Conservation (phyloP, 306 rosid species). For the Corylus heterophylla region DNA sequence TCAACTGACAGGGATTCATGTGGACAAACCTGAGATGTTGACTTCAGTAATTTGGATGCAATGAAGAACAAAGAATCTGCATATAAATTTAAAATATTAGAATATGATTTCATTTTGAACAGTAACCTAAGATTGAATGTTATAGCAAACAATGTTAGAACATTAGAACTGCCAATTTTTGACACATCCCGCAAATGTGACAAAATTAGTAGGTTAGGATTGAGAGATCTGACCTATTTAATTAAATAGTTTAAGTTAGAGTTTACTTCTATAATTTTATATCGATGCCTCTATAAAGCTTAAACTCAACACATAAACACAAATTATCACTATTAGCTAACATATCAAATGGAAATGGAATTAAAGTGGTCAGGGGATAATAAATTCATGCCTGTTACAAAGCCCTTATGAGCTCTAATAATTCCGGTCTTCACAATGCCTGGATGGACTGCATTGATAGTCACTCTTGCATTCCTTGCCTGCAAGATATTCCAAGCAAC, state of each 20-base stretch:
- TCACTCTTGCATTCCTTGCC: conserved; percentile 85
- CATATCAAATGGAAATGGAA: neutral
- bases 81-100: neutral
- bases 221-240: too few relatives aligned
- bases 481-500: conserved; percentile 23
- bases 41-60: conserved; percentile 80
- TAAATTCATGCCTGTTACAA: conserved; percentile 55
- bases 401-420: conserved; percentile 75
- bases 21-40: conserved; percentile 68
- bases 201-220: too few relatives aligned
- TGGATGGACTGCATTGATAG: conserved; percentile 87
- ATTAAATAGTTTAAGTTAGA: too few relatives aligned
- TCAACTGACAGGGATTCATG: neutral
- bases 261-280: too few relatives aligned
- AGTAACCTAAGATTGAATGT: neutral
- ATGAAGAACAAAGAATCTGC: conserved; percentile 89
- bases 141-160: neutral
- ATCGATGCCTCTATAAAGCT: too few relatives aligned
- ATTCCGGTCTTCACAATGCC: conserved; percentile 90
- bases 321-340: too few relatives aligned
- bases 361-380: too few relatives aligned
- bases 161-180: too few relatives aligned
- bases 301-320: too few relatives aligned
- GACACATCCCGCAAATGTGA: too few relatives aligned
- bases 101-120: conserved; percentile 12